Evolutionary conservation across 2,329 filamentous ascomycete genomes (phyloP).

Genomic region (Cercospora citrullina): DNA sequence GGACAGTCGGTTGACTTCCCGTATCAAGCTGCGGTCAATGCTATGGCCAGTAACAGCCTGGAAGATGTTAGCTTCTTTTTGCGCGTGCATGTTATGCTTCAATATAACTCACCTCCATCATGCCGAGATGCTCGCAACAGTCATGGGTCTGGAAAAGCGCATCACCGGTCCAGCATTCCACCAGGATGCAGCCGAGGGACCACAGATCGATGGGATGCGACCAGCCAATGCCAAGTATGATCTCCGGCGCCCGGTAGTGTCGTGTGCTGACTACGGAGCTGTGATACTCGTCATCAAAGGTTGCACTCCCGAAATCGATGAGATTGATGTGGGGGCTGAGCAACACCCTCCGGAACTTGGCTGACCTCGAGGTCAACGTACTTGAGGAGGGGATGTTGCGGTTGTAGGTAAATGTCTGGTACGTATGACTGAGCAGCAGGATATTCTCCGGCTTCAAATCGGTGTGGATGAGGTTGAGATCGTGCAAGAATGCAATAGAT

Average conservation of each 20-base stretch:
- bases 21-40: slow-evolving; percentile 38
- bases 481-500: slow-evolving; percentile 97
- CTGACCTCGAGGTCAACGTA: slow-evolving; percentile 56
- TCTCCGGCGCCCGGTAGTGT: slow-evolving; percentile 67
- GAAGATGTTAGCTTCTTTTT: not conserved
- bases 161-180: slow-evolving; percentile 69
- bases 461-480: slow-evolving; percentile 95
- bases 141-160: slow-evolving; percentile 69
- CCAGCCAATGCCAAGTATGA: slow-evolving; percentile 67
- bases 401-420: slow-evolving; percentile 70
- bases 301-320: slow-evolving; percentile 68
- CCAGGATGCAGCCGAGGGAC: slow-evolving; percentile 68
- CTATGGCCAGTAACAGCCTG: slow-evolving; percentile 36
- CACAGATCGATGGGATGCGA: slow-evolving; percentile 68
- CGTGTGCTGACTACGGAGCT: slow-evolving; percentile 67
- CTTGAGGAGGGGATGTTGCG: slow-evolving; percentile 66
- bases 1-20: slow-evolving; percentile 34
- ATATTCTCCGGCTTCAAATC: slow-evolving; percentile 70
- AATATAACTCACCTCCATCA: slow-evolving; percentile 58
- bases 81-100: not conserved
- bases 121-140: slow-evolving; percentile 66
- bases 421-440: slow-evolving; percentile 62
- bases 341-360: slow-evolving; percentile 62
- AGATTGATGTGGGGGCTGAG: slow-evolving; percentile 66
- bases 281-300: slow-evolving; percentile 68